Evolutionary conservation across 352 stramenopile species (phyloP), one percentile per base, ranked within the genome.

Genomic region (Phytophthora sp.): DNA sequence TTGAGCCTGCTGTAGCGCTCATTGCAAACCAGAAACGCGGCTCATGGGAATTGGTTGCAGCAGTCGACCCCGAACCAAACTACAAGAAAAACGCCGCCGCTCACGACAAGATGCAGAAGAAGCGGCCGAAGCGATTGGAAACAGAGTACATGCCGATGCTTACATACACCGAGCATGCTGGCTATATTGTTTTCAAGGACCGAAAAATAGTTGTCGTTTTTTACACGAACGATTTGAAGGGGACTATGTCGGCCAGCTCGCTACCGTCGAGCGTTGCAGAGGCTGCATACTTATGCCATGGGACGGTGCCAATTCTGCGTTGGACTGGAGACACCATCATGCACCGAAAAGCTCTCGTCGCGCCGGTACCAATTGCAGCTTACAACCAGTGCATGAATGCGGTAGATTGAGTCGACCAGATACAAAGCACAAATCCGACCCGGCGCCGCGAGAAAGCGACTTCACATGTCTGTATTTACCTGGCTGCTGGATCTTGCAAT

Each of bases 371-470:
- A 1, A 55, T 66, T 27, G 58, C 49, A n/a, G 58, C n/a, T 2
- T 66, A 66, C 21, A 66, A 55, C 23, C 8, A 42, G 12, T 60
- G 39, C 30, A 60, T 66, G 58, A 60, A 56, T n/a, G 58, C 49
- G 2, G 58, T 66, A n/a, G 39, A 60, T 33, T 13, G 58, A n/a
- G 41, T 55, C 0, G 58, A 60, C n/a, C 58, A 55, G 12, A 15
- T 66, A 16, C 20, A 30, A 11, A 55, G 58, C 12, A 66, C 50
- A 2, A 66, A 66, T 18, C 49, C 31, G 1, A 66, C 58, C 1
- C 7, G 49, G 1, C 58, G 39, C 12, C 47, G 39, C 16, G 58
- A 66, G 31, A 60, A n/a, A 60, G 30, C 57, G 46, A 0, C 2
- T 65, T n/a, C 35, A 45, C 20, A 66, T 66, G 38, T 60, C 49